These are phyloP conservation scores for Colletotrichum spaethianum DNA, from an alignment of 2,329 filamentous ascomycete species.

Conservation along the genomic window DNA sequence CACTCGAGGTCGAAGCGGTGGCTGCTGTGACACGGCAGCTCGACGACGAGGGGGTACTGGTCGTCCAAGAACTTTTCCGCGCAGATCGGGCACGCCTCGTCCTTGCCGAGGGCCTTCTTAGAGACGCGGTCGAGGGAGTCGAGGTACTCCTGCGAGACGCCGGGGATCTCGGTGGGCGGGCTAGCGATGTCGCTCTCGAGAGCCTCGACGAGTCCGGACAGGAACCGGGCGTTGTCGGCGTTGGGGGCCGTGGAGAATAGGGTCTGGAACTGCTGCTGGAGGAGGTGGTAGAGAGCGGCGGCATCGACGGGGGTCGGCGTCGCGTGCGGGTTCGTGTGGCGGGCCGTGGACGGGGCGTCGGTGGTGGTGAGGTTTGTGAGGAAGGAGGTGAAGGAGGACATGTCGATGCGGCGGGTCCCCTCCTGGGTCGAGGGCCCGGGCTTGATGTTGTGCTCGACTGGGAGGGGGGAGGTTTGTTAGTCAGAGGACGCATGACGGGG, in stretches of 20 bases:
- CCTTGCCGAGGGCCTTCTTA: constrained; percentile 62
- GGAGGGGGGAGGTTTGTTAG: constrained; percentile 6
- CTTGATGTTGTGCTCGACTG: constrained; percentile 77
- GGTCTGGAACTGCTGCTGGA: constrained; percentile 71
- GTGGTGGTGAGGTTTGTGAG: constrained; percentile 65
- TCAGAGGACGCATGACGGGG: constrained; percentile 17
- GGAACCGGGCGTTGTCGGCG: constrained; percentile 63
- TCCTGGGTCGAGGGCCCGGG: constrained; percentile 55
- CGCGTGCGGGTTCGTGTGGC: constrained; percentile 68
- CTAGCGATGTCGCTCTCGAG: constrained; percentile 66
- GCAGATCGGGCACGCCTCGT: constrained; percentile 74
- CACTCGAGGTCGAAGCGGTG: constrained; percentile 78
- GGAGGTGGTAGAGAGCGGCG: constrained; percentile 69
- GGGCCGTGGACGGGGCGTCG: constrained; percentile 43
- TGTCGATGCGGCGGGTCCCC: constrained; percentile 70
- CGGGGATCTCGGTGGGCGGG: constrained; percentile 66
- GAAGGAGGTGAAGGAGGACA: constrained; percentile 74
- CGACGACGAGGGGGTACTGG: constrained; percentile 73
- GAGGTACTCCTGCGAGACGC: constrained; percentile 72
- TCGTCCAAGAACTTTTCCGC: constrained; percentile 74
- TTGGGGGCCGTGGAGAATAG: constrained; percentile 65
- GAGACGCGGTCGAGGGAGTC: constrained; percentile 72
- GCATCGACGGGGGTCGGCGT: constrained; percentile 73
- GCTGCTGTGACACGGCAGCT: constrained; percentile 71
- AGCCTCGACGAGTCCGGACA: constrained; percentile 62